These are phyloP conservation scores for Corniculantispora saksenae DNA, from an alignment of 2,329 filamentous ascomycete genomes.

Conservation along the genomic window DNA sequence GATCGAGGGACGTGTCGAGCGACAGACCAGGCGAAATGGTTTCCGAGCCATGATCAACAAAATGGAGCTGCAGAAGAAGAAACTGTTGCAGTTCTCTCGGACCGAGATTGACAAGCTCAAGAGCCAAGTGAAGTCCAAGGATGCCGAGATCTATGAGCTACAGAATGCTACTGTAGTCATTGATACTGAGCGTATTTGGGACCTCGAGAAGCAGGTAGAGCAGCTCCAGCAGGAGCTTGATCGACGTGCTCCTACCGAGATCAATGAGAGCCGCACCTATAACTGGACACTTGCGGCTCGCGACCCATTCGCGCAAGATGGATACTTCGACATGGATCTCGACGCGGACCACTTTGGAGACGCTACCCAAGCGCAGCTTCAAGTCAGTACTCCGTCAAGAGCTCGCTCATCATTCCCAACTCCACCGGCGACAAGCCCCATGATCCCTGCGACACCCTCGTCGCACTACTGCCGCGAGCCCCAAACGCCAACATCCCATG, in stretches of 20 bases:
- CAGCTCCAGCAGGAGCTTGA: conserved; percentile 37
- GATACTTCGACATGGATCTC: conserved; percentile 41
- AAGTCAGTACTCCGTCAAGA: conserved; percentile 52
- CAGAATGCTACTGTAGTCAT: conserved; percentile 51
- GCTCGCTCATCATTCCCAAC: conserved; percentile 52
- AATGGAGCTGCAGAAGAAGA: conserved; percentile 49
- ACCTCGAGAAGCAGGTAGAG: conserved; percentile 42
- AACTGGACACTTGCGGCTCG: conserved; percentile 55
- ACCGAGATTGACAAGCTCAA: conserved; percentile 52
- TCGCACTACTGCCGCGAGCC: conserved; percentile 25
- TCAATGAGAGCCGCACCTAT: conserved; percentile 32
- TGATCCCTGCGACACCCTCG: conserved; percentile 39
- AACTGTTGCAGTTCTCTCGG: conserved; percentile 38
- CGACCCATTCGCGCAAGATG: conserved; percentile 44
- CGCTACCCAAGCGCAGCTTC: conserved; percentile 50
- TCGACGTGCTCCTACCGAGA: conserved; percentile 20
- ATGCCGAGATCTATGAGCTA: conserved; percentile 55
- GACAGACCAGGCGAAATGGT: conserved; percentile 56
- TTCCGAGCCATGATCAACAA: conserved; percentile 60
- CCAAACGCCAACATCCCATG: conserved; percentile 29
- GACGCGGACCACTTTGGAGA: conserved; percentile 50
- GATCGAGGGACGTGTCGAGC: conserved; percentile 57
- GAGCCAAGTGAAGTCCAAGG: conserved; percentile 49
- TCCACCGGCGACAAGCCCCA: conserved; percentile 56
- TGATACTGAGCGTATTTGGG: conserved; percentile 48